phyloP scores from a whole-genome alignment of 345 rosid species.

The Laguncularia racemosa region DNA sequence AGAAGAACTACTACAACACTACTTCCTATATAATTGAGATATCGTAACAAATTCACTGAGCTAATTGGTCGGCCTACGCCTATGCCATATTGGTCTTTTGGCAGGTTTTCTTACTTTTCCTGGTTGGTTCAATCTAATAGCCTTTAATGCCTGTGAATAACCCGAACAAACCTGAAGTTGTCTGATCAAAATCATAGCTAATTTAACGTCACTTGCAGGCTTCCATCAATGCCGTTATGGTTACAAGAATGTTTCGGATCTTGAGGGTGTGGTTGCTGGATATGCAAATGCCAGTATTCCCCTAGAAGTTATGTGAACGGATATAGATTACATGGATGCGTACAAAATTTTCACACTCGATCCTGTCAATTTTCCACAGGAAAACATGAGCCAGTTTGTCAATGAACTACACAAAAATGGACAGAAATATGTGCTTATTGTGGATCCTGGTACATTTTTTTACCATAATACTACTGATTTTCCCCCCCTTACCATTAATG shows the following conservation, averaged over 20 bases:
- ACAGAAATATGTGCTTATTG: conserved; percentile 58
- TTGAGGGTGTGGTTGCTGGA: conserved; percentile 51
- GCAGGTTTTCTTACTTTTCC: conserved; percentile 11
- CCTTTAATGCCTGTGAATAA: too few relatives aligned
- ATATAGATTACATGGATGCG: conserved; percentile 74
- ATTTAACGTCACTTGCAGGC: conserved; percentile 20
- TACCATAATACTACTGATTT: background rate
- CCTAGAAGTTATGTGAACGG: conserved; percentile 78
- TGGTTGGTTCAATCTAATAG: too few relatives aligned
- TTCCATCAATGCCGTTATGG: conserved; percentile 73
- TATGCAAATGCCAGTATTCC: conserved; percentile 65
- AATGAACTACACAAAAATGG: conserved; percentile 42
- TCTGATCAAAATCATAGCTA: too few relatives aligned
- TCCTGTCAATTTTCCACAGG: conserved; percentile 50
- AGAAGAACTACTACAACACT: too few relatives aligned
- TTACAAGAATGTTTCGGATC: conserved; percentile 50
- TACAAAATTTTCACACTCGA: conserved; percentile 67
- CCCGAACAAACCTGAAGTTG: too few relatives aligned
- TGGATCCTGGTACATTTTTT: conserved; percentile 59
- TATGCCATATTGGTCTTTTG: conserved; percentile 84
- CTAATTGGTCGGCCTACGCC: conserved; percentile 66
- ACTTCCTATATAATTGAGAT: too few relatives aligned
- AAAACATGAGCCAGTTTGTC: conserved; percentile 37
- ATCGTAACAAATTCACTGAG: too few relatives aligned
- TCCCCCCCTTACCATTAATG: background rate